Conservation (phyloP, 2,329 filamentous ascomycete genomes). For the Ascochyta viciae-villosae region DNA sequence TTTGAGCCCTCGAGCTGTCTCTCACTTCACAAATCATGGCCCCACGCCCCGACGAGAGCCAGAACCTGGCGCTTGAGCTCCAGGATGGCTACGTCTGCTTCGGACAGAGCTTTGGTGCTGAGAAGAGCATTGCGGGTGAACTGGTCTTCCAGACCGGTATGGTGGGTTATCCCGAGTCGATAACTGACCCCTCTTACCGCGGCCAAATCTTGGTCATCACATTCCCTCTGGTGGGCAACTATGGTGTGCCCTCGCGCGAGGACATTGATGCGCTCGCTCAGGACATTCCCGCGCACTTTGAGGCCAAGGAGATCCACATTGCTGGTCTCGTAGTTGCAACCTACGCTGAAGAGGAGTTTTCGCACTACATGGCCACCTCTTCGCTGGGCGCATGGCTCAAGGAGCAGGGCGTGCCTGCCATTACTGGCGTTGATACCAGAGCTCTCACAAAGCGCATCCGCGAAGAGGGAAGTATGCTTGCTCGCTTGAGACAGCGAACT, state of each 20-base stretch:
- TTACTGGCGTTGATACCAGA: slow-evolving; percentile 94
- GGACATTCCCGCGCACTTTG: slow-evolving; percentile 90
- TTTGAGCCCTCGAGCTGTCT: slow-evolving; percentile 45
- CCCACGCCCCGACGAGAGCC: slow-evolving; percentile 50
- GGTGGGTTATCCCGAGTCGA: slow-evolving; percentile 96
- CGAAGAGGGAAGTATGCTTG: slow-evolving; percentile 94
- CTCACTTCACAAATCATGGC: slow-evolving; percentile 41
- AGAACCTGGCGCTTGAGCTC: slow-evolving; percentile 85
- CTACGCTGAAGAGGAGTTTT: slow-evolving; percentile 94
- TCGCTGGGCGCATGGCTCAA: slow-evolving; percentile 95
- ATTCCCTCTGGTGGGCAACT: slow-evolving; percentile 95
- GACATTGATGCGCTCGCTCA: slow-evolving; percentile 83
- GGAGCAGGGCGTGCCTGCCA: slow-evolving; percentile 90
- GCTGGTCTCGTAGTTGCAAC: slow-evolving; percentile 89
- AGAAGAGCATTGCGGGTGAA: slow-evolving; percentile 94
- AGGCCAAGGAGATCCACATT: slow-evolving; percentile 91
- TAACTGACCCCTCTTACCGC: slow-evolving; percentile 86
- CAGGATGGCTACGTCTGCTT: slow-evolving; percentile 90
- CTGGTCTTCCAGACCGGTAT: slow-evolving; percentile 99
- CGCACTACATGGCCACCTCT: slow-evolving; percentile 88
- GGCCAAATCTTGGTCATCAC: slow-evolving; percentile 97
- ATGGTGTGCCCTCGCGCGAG: slow-evolving; percentile 90
- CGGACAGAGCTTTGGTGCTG: slow-evolving; percentile 94
- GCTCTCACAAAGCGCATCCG: slow-evolving; percentile 93
- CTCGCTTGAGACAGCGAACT: slow-evolving; percentile 81